Base-by-base conservation (phyloP, 1,284 basidiomycete genomes). In the Dichomitus squalens region DNA sequence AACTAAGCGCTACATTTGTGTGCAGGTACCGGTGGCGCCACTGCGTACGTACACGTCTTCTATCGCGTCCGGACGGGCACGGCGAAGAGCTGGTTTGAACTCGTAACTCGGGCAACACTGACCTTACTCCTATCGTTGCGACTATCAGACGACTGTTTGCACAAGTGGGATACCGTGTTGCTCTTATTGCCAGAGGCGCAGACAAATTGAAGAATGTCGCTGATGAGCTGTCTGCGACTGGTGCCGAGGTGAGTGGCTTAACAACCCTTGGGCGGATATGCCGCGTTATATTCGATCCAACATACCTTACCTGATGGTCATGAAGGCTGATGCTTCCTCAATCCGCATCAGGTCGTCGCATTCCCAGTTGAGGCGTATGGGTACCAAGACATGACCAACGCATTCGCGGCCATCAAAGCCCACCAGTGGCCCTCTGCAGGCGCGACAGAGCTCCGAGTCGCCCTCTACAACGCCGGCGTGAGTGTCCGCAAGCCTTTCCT, bases 401-500 rank as follows among this genome's bases (percentile, higher is more conserved):
- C 78, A 2, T 91, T 90, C 74, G 65, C 71, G 6, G 69, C 75
- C 11, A 82, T 92, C 68, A 80, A 79, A 52, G 61, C 72, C 21
- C 76, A 75, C 46, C 44, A 58, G 18, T 92, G 83, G 73, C 74
- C 76, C 1, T 58, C 77, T 0, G 48, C 53, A 7, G 65, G 58
- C 8, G 71, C 75, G 29, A 76, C 80, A 34, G 77, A 77, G 35
- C 78, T 92, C 47, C 83, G 84, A 21, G 87, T 79, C 4, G 89
- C 86, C 1, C 67, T 92, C 18, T 92, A 80, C 75, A 92, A 92
- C 67, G 81, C 78, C 0, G 85, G 76, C 1, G 70, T 78, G 36
- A 80, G 77, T 5, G 71, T 85, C 5, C 88, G 81, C 76, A 90
- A 90, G 71, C 75, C 77, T 1, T 92, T 92, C 79, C 72, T 92